Percentiles rank a stretch among this genome's conserved stretches.
phyloP scores from a whole-genome alignment of 352 stramenopile genomes.

The Phytophthora syringae region DNA sequence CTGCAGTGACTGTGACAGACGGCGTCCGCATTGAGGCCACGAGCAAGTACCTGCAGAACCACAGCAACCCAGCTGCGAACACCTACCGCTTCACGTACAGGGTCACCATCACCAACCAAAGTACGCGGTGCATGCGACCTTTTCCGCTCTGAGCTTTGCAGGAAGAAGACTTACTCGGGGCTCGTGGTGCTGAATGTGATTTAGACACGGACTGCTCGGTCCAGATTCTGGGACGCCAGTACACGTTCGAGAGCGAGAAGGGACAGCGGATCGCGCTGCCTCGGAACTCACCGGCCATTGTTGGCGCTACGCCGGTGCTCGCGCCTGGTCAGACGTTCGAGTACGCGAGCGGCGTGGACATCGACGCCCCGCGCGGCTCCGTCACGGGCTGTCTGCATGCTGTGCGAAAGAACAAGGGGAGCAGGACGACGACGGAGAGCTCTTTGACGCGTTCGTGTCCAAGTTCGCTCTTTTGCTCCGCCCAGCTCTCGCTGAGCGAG shows the following conservation, averaged over 20 bases:
- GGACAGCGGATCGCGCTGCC: constrained; percentile 64
- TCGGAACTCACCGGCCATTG: constrained; percentile 71
- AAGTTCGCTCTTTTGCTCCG: constrained; percentile 61
- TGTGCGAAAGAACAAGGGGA: constrained; percentile 40
- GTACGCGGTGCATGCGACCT: constrained; percentile 41
- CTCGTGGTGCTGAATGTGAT: constrained; percentile 2
- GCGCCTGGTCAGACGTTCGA: constrained; percentile 77
- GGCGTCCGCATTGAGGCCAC: constrained; percentile 77
- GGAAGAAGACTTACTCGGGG: too few relatives aligned
- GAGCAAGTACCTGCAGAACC: constrained; percentile 66
- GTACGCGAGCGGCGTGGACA: constrained; percentile 82
- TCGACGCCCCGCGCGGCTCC: constrained; percentile 64
- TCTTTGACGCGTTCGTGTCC: constrained; percentile 77
- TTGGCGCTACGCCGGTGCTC: constrained; percentile 70
- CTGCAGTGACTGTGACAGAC: constrained; percentile 68
- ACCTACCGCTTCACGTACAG: constrained; percentile 83
- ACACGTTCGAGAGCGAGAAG: constrained; percentile 78
- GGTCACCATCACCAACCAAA: constrained; percentile 80
- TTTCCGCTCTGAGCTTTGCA: background rate
- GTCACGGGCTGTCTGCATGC: constrained; percentile 76
- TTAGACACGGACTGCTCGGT: constrained; percentile 55
- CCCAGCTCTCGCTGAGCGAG: constrained; percentile 22
- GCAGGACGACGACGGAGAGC: constrained; percentile 34
- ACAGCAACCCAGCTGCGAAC: too few relatives aligned
- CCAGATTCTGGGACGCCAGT: constrained; percentile 79